Conservation (phyloP, 2,329 filamentous ascomycete genomes). For the Aureobasidium uvarum region DNA sequence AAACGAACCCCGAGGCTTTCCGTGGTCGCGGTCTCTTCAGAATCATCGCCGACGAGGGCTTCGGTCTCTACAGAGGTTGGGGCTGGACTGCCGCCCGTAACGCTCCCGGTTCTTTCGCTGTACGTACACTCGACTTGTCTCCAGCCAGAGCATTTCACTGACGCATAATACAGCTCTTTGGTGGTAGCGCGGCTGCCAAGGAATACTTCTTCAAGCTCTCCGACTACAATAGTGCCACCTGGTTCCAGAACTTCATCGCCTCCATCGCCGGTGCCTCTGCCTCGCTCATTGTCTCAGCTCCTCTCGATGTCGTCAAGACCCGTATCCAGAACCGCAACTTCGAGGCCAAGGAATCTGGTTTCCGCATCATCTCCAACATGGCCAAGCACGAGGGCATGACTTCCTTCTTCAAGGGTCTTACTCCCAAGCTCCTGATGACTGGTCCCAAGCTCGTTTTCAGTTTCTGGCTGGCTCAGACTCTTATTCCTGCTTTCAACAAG, state of each 20-base stretch:
- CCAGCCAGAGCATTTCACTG: slow-evolving; percentile 2
- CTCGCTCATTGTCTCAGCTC: slow-evolving; percentile 93
- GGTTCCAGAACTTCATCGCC: slow-evolving; percentile 96
- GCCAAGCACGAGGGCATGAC: slow-evolving; percentile 79
- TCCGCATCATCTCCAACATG: slow-evolving; percentile 92
- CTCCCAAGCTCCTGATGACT: slow-evolving; percentile 98
- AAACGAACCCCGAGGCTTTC: slow-evolving; percentile 99
- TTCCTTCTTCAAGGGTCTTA: slow-evolving; percentile 96
- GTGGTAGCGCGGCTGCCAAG: slow-evolving; percentile 95
- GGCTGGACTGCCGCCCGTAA: slow-evolving; percentile 97
- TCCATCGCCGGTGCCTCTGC: slow-evolving; percentile 93
- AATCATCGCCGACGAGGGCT: slow-evolving; percentile 91
- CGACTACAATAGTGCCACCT: slow-evolving; percentile 94
- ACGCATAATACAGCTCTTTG: slow-evolving; percentile 68
- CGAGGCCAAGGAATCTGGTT: slow-evolving; percentile 92
- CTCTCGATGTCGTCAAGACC: slow-evolving; percentile 96
- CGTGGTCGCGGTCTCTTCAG: slow-evolving; percentile 84
- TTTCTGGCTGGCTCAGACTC: slow-evolving; percentile 98
- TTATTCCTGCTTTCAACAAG: slow-evolving; percentile 89
- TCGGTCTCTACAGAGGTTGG: slow-evolving; percentile 93
- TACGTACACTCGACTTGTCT: slow-evolving; percentile 50
- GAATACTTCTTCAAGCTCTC: slow-evolving; percentile 86
- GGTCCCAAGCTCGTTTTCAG: slow-evolving; percentile 98
- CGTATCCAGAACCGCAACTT: slow-evolving; percentile 99
- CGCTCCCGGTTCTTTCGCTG: slow-evolving; percentile 93